Percentiles rank a stretch among this genome's conserved stretches.
Conservation (phyloP, 1,284 basidiomycete genomes). For the Cryptococcus neoformans region DNA sequence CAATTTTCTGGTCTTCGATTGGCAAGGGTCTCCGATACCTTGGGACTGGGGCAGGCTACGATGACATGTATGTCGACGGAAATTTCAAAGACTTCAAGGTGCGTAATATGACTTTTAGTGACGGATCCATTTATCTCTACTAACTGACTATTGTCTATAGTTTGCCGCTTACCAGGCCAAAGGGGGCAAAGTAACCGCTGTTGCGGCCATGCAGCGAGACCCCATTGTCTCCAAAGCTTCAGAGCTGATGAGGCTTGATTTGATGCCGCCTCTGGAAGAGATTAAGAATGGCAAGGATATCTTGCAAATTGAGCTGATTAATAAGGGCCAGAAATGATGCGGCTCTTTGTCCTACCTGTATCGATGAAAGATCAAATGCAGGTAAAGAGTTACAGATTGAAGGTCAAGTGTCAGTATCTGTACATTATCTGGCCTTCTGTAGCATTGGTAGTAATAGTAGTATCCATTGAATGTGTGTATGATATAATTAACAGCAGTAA, state of each 20-base stretch:
- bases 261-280: conserved; percentile 78
- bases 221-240: conserved; percentile 74
- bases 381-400: too few relatives aligned
- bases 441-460: too few relatives aligned
- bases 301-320: conserved; percentile 37
- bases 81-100: conserved; percentile 74
- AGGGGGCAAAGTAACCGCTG: conserved; percentile 71
- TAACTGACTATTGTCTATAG: conserved; percentile 43
- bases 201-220: conserved; percentile 60
- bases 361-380: too few relatives aligned
- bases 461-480: too few relatives aligned
- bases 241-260: conserved; percentile 71
- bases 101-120: conserved; percentile 10
- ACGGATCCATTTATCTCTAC: background rate
- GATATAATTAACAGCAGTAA: too few relatives aligned
- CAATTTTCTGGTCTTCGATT: conserved; percentile 78
- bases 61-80: conserved; percentile 75
- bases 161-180: conserved; percentile 86
- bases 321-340: conserved; percentile 3
- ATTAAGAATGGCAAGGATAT: conserved; percentile 58
- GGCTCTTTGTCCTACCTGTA: too few relatives aligned
- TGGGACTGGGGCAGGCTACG: conserved; percentile 61
- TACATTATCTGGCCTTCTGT: too few relatives aligned
- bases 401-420: too few relatives aligned
- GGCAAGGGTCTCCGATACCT: conserved; percentile 79